Percentiles rank a stretch among this genome's conserved stretches.
These are phyloP conservation scores for Candida germanica DNA, from an alignment of 805 yeast species.

Conservation along the genomic window DNA sequence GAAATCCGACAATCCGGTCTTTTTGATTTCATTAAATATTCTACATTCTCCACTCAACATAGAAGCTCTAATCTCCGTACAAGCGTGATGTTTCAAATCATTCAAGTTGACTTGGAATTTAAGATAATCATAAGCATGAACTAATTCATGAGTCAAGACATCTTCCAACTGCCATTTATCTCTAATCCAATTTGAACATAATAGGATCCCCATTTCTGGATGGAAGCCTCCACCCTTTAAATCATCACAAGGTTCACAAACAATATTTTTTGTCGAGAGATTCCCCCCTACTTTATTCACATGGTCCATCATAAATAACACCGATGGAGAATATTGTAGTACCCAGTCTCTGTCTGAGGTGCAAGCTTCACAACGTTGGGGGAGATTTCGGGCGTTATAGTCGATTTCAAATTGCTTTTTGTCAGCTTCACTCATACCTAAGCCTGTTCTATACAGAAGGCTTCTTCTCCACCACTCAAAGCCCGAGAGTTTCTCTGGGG, in stretches of 20 bases:
- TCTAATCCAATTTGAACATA: constrained; percentile 79
- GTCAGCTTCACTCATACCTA: constrained; percentile 57
- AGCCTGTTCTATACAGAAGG: constrained; percentile 65
- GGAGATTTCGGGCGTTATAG: constrained; percentile 38
- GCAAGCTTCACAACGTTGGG: constrained; percentile 64
- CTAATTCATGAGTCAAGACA: constrained; percentile 85
- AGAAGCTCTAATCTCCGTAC: constrained; percentile 93
- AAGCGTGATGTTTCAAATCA: constrained; percentile 89
- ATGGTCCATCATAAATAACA: constrained; percentile 82
- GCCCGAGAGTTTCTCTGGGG: constrained; percentile 39
- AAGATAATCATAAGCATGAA: constrained; percentile 89
- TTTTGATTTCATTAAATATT: constrained; percentile 74
- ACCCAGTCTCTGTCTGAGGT: constrained; percentile 78
- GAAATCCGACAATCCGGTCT: constrained; percentile 50
- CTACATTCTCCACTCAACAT: constrained; percentile 94
- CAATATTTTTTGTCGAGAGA: constrained; percentile 49
- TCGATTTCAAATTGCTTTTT: constrained; percentile 58
- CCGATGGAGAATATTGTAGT: constrained; percentile 76
- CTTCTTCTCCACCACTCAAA: constrained; percentile 84
- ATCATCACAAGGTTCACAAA: constrained; percentile 83
- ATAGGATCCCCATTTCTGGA: constrained; percentile 79
- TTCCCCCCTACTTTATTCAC: constrained; percentile 61
- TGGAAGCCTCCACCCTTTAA: constrained; percentile 87
- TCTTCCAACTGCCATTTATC: constrained; percentile 85
- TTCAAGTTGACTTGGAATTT: constrained; percentile 86